Evolutionary conservation across 192 early-diverging fungal species (phyloP), one percentile per base, ranked within the genome.

Genomic region (Mortierella hygrophila): DNA sequence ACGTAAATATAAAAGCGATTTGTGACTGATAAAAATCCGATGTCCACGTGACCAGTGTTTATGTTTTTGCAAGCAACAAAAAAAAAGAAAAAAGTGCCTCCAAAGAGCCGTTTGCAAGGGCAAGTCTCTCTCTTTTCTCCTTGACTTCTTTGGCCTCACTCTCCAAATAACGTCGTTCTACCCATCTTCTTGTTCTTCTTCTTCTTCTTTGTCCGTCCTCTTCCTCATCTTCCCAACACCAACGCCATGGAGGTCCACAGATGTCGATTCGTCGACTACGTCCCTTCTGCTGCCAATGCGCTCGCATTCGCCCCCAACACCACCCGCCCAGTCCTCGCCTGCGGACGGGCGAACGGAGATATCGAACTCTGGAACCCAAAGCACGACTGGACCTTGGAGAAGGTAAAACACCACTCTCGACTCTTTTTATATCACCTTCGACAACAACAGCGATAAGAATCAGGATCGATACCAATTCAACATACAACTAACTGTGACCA

Each of bases 321-420:
- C 23, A 83, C 89, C 5, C 68, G 83, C 29, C 57, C 88, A 6
- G 76, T 91, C 26, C 68, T 98, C 20, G 98, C 98, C 0, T 95
- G 96, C 71, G 98, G 95, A 42, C 90, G 98, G 70, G 95, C 93
- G 37, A 98, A 98, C 85, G 97, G 98, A 37, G 94, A 98, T 82
- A 96, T 99, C 75, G 97, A 99, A 89, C 89, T 99, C 70, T 98
- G 97, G 97, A 93, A 94, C 86, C 94, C 95, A 40, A 85, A 82
- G 68, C 81, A 92, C 47, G 90, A 91, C 40, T 94, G 95, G 90
- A 90, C 92, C 46, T 88, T 97, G 46, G 96, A 97, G 87, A 97
- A 97, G 91, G 96, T 96, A 89, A 41, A 41, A 74, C 7, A 42
- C 0, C 37, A 68, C 21, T 63, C 21, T 37, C 23, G 46, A 52